These are phyloP conservation scores for Cardiospermum halicacabum DNA, from an alignment of 345 rosid species.

Conservation along the genomic window DNA sequence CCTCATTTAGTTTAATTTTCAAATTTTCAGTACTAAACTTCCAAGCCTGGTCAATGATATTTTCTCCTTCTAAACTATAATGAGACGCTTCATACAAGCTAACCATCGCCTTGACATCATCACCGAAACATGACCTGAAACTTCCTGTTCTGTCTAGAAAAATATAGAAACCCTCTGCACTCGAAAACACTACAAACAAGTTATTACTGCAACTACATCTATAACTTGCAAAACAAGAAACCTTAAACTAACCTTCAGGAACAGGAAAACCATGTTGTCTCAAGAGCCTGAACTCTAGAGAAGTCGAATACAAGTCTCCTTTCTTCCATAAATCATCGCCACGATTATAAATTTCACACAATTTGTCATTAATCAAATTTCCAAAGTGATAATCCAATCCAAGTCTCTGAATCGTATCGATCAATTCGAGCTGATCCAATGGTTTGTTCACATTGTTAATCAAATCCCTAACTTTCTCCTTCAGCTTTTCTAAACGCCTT, in stretches of 20 bases:
- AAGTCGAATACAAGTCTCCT: not conserved
- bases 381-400: slow-evolving; percentile 12
- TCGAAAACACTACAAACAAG: too few species aligned
- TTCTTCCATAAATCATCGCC: slow-evolving; percentile 1
- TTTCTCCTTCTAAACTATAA: slow-evolving; percentile 12
- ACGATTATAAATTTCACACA: not conserved
- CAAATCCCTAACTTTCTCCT: not conserved
- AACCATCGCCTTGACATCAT: slow-evolving; percentile 6
- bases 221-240: too few species aligned
- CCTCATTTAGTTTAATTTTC: not conserved
- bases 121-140: slow-evolving; percentile 1
- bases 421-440: slow-evolving; percentile 7
- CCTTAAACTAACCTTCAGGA: slow-evolving; percentile 6
- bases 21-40: slow-evolving; percentile 5
- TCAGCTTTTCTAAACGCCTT: not conserved
- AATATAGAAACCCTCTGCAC: slow-evolving; percentile 9
- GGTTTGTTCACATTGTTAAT: not conserved
- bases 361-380: not conserved
- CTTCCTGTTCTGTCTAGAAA: not conserved
- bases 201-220: too few species aligned
- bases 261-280: slow-evolving; percentile 1
- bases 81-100: slow-evolving; percentile 20
- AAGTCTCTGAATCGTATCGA: slow-evolving; percentile 9
- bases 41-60: slow-evolving; percentile 9
- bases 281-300: slow-evolving; percentile 8